Percentiles rank a stretch among this genome's conserved stretches.
Conservation (phyloP, 331 rosid species). For the Malus hybrid region DNA sequence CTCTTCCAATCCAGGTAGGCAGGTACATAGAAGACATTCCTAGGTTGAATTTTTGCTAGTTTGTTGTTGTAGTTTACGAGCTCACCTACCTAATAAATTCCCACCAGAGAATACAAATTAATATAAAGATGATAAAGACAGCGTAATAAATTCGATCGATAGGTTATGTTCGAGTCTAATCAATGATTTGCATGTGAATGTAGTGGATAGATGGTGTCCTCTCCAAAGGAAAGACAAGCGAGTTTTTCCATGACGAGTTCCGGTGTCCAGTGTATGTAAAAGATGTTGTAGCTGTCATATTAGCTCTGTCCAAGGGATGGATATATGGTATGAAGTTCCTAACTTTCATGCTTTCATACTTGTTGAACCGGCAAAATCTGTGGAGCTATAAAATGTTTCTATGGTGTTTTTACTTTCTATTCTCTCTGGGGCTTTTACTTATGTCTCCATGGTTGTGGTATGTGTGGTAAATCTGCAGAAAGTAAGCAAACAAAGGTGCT, state of each 20-base stretch:
- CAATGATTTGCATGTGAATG: constrained; percentile 17
- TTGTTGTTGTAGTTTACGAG: background rate
- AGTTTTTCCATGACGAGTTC: constrained; percentile 81
- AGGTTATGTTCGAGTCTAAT: background rate
- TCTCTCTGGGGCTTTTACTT: constrained; percentile 5
- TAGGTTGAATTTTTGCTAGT: background rate
- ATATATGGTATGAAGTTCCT: constrained; percentile 49
- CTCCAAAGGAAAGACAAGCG: constrained; percentile 46
- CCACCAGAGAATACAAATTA: background rate
- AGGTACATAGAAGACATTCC: constrained; percentile 2
- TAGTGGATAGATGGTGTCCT: constrained; percentile 84
- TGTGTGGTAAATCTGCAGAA: constrained; percentile 31
- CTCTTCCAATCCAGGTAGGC: constrained; percentile 80
- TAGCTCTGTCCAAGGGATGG: constrained; percentile 57
- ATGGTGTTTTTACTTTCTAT: background rate
- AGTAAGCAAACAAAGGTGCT: constrained; percentile 56
- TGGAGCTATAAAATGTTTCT: background rate
- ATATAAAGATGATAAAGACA: background rate
- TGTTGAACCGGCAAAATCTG: background rate
- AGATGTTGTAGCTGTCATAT: constrained; percentile 57
- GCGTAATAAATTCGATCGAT: background rate
- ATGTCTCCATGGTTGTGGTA: constrained; percentile 12
- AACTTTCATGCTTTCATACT: background rate
- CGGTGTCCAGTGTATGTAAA: constrained; percentile 83
- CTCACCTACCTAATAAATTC: background rate